Evolutionary conservation across 306 rosid genomes (phyloP).

Genomic region (Quercus suber): DNA sequence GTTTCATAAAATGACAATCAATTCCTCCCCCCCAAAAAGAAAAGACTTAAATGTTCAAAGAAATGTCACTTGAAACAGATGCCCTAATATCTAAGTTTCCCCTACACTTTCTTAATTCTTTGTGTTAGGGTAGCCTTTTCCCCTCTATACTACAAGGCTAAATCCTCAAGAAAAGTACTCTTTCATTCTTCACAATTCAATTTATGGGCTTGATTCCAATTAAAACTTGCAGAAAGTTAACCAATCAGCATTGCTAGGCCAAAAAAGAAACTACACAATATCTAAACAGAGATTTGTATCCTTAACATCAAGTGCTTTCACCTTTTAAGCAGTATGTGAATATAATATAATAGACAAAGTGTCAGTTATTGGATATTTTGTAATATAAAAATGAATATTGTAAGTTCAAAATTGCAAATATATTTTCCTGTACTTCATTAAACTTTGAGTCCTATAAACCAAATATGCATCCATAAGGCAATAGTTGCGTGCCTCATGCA

Average conservation of each 20-base stretch:
- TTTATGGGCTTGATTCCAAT: not conserved
- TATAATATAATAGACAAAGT: constrained; percentile 3
- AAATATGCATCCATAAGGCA: not conserved
- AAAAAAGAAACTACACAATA: not conserved
- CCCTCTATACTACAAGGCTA: constrained; percentile 10
- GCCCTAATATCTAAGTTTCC: constrained; percentile 18
- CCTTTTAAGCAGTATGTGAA: constrained; percentile 15
- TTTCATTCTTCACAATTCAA: constrained; percentile 5
- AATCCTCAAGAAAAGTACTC: not conserved
- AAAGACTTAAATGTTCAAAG: constrained; percentile 6
- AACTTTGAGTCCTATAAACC: not conserved
- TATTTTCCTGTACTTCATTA: not conserved
- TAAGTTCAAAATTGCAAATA: constrained; percentile 7
- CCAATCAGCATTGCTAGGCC: constrained; percentile 9
- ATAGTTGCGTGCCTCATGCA: not conserved
- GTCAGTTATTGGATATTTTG: not conserved
- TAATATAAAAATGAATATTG: not conserved
- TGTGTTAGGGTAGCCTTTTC: constrained; percentile 9
- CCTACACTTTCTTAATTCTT: constrained; percentile 11
- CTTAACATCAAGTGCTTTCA: constrained; percentile 1
- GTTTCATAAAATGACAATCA: constrained; percentile 14
- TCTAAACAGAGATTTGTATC: not conserved
- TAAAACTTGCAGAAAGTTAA: constrained; percentile 4
- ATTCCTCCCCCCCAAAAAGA: too few relatives aligned
- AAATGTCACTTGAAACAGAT: constrained; percentile 10